Base-by-base conservation (phyloP, 2,329 filamentous ascomycete genomes). In the Penicillium sp. region DNA sequence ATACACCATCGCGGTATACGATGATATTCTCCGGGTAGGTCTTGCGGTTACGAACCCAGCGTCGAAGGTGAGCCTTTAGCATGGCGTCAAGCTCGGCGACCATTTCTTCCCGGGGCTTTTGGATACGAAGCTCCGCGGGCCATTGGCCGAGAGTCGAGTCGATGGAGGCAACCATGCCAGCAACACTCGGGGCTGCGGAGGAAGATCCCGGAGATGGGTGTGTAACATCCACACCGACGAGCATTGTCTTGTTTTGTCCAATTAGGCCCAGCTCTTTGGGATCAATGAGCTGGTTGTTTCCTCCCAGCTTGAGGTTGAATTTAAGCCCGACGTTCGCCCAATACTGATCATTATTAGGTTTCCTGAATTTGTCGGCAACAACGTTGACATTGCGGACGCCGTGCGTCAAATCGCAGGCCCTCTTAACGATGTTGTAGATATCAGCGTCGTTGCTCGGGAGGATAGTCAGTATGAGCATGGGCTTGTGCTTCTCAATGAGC, bases 1-100 rank as follows among this genome's bases (percentile, higher is more conserved):
- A 93, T 0, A 96, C 88, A 32, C 90, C 90, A 58, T 95, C 90
- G 24, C 90, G 84, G 72, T 88, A 96, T 40, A 95, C 79, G 54
- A 96, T 71, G 38, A 95, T 84, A 59, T 88, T 87, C 21, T 82
- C 75, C 0, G 89, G 89, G 0, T 83, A 72, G 0, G 57, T 57
- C 2, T 73, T 68, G 63, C 87, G 64, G 38, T 72, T 72, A 31
- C 72, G 68, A n/a, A n/a, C n/a, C 84, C 86, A 95, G 1, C 86
- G 68, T 6, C 65, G 59, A 0, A 96, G 73, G 0, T 87, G 82
- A 5, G 78, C 77, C 17, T 74, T 69, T 48, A 95, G 80, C 59
- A 84, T 81, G 0, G 73, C 69, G 8, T 78, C 72, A 0, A 95
- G 72, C 0, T 76, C 73, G 3, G 75, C 72, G 0, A 90, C 77